Evolutionary conservation across 257 asterid species (phyloP), one percentile per base, ranked within the genome.

Genomic region (Lavandula angustifolia): DNA sequence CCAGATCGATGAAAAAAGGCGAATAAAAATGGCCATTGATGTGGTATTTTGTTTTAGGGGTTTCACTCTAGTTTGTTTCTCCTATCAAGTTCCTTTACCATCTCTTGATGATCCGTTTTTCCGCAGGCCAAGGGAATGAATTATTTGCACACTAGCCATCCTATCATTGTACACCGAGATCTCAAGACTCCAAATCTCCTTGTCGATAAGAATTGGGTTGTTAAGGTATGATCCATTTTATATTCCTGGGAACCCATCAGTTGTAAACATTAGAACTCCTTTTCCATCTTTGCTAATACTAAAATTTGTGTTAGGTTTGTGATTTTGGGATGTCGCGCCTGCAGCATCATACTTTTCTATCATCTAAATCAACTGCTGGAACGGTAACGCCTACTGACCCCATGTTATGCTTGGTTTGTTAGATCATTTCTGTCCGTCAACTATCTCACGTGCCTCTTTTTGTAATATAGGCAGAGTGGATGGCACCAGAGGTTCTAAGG

Each of bases 291-390:
- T 29, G 10, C 75, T 72, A 53, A 71, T 51, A 61, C 59, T 12
- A 44, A 35, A 35, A 29, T 60, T 43, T 56, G 32, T 73, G 59
- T 62, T 77, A 92, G 98, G 98, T 92, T 75, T 80, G 94, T 79
- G 98, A 92, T 82, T 92, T 92, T 76, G 98, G 98, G 74, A 89
- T 92, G 98, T 92, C 98, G n/a, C 87, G 97, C 38, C 73, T 92
- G 86, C 92, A 92, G 86, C 95, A 89, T 81, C 82, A 87, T 63
- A 92, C 98, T 14, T 92, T 89, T 78, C 86, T 92, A 54, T 92
- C 98, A 67, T 92, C 98, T 32, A 92, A 92, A 80, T 92, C 98
- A 9, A 74, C 94, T 9, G 98, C 98, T 62, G 98, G 98, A 73
- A 92, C 98, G 76, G 98, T 92, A 87, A 59, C 68, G 48, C 78